Evolutionary conservation across 2,329 filamentous ascomycete species (phyloP), one percentile per base, ranked within the genome.

Genomic region (Pseudofabraea citricarpa): DNA sequence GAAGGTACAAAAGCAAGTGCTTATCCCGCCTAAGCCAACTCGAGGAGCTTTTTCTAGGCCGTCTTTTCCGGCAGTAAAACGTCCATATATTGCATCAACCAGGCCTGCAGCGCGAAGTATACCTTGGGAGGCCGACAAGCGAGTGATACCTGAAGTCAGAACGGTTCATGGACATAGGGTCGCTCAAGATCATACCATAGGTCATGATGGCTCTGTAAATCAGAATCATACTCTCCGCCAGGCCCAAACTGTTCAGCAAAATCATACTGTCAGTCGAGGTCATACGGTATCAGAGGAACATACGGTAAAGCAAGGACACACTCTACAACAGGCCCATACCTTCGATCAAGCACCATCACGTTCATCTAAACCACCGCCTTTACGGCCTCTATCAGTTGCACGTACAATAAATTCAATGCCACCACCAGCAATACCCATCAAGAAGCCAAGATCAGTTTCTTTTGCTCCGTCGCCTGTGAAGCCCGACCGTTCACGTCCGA

Each of bases 401-500:
- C 40, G 38, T 7, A 48, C 54, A 13, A 26, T 26, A 16, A 56
- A 55, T 19, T 8, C 21, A 22, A 56, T 56, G 48, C 51, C 49
- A 5, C 51, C 54, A 2, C 53, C 49, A 27, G 16, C 37, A 22
- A 29, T 52, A 22, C 51, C 48, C 2, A 15, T 32, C 7, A 49
- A 47, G 40, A 37, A 27, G 3, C 36, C 26, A 16, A 24, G 41
- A 24, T 26, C 12, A 24, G 7, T 20, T 26, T 37, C 20, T n/a
- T n/a, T n/a, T n/a, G 12, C 19, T 22, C 19, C 22, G 5, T 5
- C 10, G 6, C 16, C 19, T 21, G 15, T 37, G 10, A 37, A 22
- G 16, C 9, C 12, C 3, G 29, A n/a, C 29, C 29, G 29, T 6
- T 18, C 19, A 15, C n/a, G n/a, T 32, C 2, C 29, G 19, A 32